Percentiles rank a stretch among this genome's conserved stretches.
Evolutionary conservation across 2,329 filamentous ascomycete species (phyloP).

Genomic region (Apiospora saccharicola): DNA sequence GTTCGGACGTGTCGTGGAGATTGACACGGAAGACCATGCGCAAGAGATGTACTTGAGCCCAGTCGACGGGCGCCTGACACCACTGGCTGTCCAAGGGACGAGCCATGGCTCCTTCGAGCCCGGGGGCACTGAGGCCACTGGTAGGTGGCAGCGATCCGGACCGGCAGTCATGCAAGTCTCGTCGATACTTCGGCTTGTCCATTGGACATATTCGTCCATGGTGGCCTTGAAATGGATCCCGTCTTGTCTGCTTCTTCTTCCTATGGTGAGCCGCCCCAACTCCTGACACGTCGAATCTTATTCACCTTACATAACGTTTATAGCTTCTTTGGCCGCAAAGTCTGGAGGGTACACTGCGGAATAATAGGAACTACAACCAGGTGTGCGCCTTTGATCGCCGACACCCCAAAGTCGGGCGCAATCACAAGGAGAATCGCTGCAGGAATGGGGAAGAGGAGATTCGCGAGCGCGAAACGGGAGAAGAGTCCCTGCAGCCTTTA

Average conservation of each 20-base stretch:
- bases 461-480: background rate
- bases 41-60: background rate
- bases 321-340: constrained; percentile 27
- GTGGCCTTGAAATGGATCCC: constrained; percentile 28
- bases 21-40: background rate
- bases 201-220: background rate
- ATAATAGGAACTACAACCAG: constrained; percentile 27
- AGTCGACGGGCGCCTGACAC: background rate
- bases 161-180: background rate
- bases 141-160: constrained; percentile 1
- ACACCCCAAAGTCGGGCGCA: constrained; percentile 28
- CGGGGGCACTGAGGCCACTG: background rate
- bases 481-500: constrained; percentile 20
- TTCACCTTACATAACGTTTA: background rate
- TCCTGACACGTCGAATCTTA: no score
- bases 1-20: background rate
- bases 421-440: constrained; percentile 20
- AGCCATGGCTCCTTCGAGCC: background rate
- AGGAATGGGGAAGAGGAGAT: background rate
- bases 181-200: background rate
- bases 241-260: constrained; percentile 27
- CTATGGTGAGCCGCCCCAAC: constrained; percentile 25
- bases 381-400: constrained; percentile 27
- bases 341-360: constrained; percentile 26
- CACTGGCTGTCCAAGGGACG: background rate